A percentile compares a stretch with the other conserved stretches of the same genome.
These are phyloP conservation scores for Clitopilus passeckerianus DNA, from an alignment of 768 basidiomycete genomes.

Conservation along the genomic window DNA sequence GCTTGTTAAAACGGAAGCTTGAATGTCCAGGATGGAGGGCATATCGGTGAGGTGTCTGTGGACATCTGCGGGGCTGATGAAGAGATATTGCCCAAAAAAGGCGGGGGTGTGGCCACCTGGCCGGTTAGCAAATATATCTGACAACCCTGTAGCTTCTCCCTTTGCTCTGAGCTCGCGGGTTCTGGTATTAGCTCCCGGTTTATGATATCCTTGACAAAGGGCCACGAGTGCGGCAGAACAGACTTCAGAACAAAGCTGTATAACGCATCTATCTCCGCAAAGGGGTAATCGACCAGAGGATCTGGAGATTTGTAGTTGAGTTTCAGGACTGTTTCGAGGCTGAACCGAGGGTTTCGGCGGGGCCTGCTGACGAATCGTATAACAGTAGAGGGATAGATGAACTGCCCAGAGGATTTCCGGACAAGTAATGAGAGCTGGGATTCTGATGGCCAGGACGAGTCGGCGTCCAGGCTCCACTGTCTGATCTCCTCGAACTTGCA, in stretches of 20 bases:
- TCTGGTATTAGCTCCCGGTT: too few species aligned
- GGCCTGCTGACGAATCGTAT: not conserved
- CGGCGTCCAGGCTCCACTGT: not conserved
- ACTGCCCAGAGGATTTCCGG: not conserved
- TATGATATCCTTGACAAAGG: not conserved
- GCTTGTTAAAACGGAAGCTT: too few species aligned
- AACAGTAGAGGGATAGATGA: not conserved
- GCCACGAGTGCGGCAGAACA: not conserved
- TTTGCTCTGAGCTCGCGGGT: too few species aligned
- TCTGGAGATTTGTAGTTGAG: not conserved
- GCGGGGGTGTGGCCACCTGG: not conserved
- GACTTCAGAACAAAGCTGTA: not conserved
- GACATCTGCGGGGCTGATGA: not conserved
- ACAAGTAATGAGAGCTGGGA: not conserved
- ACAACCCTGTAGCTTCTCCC: too few species aligned
- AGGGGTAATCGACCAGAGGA: not conserved
- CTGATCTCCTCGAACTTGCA: not conserved
- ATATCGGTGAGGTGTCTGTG: not conserved
- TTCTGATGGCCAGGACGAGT: not conserved
- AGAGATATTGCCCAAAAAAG: not conserved
- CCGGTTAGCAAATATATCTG: too few species aligned
- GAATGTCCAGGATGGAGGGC: not conserved
- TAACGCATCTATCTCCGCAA: not conserved
- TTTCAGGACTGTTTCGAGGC: not conserved
- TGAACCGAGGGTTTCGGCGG: not conserved